These are phyloP conservation scores for Salix koriyanagi DNA, from an alignment of 345 rosid genomes.

Conservation along the genomic window DNA sequence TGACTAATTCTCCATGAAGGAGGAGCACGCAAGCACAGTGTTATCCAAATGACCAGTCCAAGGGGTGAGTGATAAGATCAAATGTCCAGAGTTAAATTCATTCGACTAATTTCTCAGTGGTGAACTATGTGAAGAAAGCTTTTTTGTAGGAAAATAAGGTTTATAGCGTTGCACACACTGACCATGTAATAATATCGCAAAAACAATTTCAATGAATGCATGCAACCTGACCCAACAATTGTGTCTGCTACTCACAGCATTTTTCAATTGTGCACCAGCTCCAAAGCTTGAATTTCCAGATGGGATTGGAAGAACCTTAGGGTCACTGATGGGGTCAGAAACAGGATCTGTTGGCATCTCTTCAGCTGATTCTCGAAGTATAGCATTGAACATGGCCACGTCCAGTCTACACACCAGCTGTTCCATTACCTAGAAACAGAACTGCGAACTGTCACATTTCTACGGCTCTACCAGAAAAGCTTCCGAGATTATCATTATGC, in stretches of 20 bases:
- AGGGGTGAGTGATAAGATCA: background rate
- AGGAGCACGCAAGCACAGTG: background rate
- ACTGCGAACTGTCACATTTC: slow-evolving; percentile 6
- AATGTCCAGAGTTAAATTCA: background rate
- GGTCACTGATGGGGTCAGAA: slow-evolving; percentile 85
- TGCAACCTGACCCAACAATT: background rate
- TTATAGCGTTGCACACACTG: background rate
- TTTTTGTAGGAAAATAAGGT: background rate
- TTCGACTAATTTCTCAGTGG: background rate
- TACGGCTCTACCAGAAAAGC: background rate
- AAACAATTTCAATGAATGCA: background rate
- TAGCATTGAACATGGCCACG: slow-evolving; percentile 96
- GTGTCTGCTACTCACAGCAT: slow-evolving; percentile 56
- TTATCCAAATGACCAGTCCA: background rate
- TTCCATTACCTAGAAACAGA: slow-evolving; percentile 68
- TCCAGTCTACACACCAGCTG: slow-evolving; percentile 83
- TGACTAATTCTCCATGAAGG: background rate
- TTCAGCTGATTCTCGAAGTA: slow-evolving; percentile 87
- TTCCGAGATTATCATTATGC: slow-evolving; percentile 7
- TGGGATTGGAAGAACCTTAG: slow-evolving; percentile 86
- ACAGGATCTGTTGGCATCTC: slow-evolving; percentile 98
- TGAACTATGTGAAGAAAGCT: background rate
- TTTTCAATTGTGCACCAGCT: slow-evolving; percentile 85
- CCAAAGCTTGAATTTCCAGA: slow-evolving; percentile 86
- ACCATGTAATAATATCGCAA: background rate